These are phyloP conservation scores for Chlamydomonas sphaeroides DNA, from an alignment of 139 green algal genomes.

Conservation along the genomic window DNA sequence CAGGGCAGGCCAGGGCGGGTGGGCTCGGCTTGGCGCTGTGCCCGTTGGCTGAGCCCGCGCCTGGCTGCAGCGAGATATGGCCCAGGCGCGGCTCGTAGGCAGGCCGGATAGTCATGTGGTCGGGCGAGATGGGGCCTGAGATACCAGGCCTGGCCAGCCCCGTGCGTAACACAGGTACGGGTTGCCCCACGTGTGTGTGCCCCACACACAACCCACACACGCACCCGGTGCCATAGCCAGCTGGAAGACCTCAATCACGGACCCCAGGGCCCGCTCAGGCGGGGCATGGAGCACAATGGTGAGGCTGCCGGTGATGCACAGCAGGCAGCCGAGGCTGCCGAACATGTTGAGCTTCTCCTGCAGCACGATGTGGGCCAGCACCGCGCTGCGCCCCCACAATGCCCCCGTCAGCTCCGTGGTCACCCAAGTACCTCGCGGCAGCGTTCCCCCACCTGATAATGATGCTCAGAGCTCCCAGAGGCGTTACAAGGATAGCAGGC, in stretches of 20 bases:
- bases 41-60: too few species aligned
- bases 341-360: conserved; percentile 94
- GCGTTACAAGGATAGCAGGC: conserved; percentile 95
- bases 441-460: conserved; percentile 93
- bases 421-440: background rate
- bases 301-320: conserved; percentile 92
- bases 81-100: too few species aligned
- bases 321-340: conserved; percentile 90
- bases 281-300: conserved; percentile 95
- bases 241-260: conserved; percentile 85
- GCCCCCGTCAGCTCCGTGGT: background rate
- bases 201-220: too few species aligned
- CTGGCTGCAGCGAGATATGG: too few species aligned
- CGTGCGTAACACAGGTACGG: background rate
- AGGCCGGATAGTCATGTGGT: too few species aligned
- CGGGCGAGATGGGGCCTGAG: too few species aligned
- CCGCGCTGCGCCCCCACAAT: conserved; percentile 69
- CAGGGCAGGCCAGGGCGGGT: too few species aligned
- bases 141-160: too few species aligned
- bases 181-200: background rate
- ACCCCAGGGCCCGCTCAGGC: conserved; percentile 77
- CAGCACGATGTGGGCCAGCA: conserved; percentile 93
- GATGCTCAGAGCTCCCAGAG: conserved; percentile 90
- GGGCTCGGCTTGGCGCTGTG: too few species aligned
- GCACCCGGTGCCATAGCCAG: conserved; percentile 87